Evolutionary conservation across 1,284 basidiomycete genomes (phyloP), one percentile per base, ranked within the genome.

Genomic region (Trichosporon sp.): DNA sequence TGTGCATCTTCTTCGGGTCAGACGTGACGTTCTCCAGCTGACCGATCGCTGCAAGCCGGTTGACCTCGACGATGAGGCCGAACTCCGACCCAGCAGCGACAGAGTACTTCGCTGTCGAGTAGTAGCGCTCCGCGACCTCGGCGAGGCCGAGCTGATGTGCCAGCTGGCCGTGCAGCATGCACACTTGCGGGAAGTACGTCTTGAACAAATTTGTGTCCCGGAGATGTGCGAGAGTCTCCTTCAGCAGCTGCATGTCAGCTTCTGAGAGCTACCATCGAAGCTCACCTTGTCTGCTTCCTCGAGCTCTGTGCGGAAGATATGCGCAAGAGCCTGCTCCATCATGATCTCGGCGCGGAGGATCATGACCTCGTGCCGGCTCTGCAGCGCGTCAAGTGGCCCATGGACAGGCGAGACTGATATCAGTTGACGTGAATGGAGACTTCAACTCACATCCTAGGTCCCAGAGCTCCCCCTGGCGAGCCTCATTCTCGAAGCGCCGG

Each of bases 381-480:
- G 29, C 3, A 66, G 14, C 1, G 69, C 72, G 10, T 73, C 61
- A 1, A 66, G 61, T 2, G 72, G 44, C 6, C 71, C 71, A 31
- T 77, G 76, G 4, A 37, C 14, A 0, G 59, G 14, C 1, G 69
- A 65, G 64, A 78, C 76, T 77, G 59, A 8, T 54, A 60, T 58
- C 56, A 66, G 65, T 36, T 33, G 14, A 14, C 9, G n/a, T n/a
- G 10, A n/a, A 8, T 7, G 16, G 10, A 19, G 11, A 11, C n/a
- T 11, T 0, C 1, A 14, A 65, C 76, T 72, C 59, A 78, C 78
- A 77, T 40, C 71, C 71, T n/a, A 59, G 52, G 59, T 79, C 76
- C 78, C 78, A 79, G 62, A 76, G 66, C 58, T 77, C 76, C 2
- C 72, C 74, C 0, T 64, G 59, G 6, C 69, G 54, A 13, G 72